phyloP scores from a whole-genome alignment of 202 grass and related monocot species.

The Digitaria exilis region DNA sequence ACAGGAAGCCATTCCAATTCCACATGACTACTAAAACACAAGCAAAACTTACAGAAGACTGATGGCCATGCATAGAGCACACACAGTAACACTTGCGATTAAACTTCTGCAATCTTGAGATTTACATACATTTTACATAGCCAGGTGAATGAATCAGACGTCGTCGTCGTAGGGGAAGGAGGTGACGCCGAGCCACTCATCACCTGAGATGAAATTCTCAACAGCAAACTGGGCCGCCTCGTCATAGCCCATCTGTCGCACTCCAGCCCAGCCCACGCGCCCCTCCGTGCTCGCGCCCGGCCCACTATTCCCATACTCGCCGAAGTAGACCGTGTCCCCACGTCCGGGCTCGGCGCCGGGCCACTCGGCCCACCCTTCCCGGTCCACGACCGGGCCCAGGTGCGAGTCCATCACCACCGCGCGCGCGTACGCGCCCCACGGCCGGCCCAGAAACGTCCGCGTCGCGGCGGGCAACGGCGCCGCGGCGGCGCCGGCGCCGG shows the following conservation, averaged over 20 bases:
- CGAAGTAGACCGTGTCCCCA: constrained; percentile 65
- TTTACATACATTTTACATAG: background rate
- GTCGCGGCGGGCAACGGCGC: constrained; percentile 2
- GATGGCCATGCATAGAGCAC: background rate
- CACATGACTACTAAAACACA: background rate
- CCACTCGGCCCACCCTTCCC: constrained; percentile 63
- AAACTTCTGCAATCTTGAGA: background rate
- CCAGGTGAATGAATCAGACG: constrained; percentile 35
- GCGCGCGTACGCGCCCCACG: constrained; percentile 69
- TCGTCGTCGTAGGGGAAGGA: constrained; percentile 77
- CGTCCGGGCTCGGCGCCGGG: constrained; percentile 42
- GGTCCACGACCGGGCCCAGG: constrained; percentile 64
- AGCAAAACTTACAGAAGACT: background rate
- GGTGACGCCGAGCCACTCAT: constrained; percentile 81
- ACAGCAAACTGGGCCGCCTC: constrained; percentile 68
- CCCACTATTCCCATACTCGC: constrained; percentile 80
- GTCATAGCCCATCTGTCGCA: constrained; percentile 62
- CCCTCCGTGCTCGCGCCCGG: constrained; percentile 53
- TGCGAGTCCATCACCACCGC: constrained; percentile 66
- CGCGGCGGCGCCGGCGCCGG: constrained; percentile 34
- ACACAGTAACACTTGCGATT: background rate
- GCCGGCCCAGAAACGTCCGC: constrained; percentile 70
- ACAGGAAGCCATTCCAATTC: background rate
- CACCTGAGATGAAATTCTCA: constrained; percentile 69
- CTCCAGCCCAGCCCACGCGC: constrained; percentile 61